A percentile compares a stretch with the other conserved stretches of the same genome.
Evolutionary conservation across 2,329 filamentous ascomycete species (phyloP).

Genomic region (Penicillium aurantiogriseum): DNA sequence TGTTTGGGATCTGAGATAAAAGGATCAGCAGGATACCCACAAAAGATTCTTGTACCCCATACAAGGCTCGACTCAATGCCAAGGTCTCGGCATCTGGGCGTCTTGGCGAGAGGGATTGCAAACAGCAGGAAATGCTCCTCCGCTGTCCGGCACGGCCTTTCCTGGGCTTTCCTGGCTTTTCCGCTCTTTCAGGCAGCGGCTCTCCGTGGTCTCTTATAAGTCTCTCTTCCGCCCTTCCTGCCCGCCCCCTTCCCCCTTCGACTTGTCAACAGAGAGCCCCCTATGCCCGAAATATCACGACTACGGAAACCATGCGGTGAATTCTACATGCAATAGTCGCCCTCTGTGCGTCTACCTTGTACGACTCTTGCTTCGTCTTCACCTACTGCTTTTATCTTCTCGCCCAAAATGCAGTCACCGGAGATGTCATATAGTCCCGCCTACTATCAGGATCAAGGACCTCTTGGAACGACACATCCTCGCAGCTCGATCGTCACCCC

Average conservation of each 20-base stretch:
- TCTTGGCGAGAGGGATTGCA: conserved; percentile 26
- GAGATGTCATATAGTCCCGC: conserved; percentile 40
- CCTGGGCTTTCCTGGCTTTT: conserved; percentile 23
- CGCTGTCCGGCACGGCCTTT: conserved; percentile 25
- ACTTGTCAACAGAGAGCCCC: conserved; percentile 9
- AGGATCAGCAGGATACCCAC: neutral
- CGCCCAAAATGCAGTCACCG: conserved; percentile 31
- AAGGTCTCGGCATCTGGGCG: conserved; percentile 36
- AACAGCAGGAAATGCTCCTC: conserved; percentile 24
- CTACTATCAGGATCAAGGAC: conserved; percentile 32
- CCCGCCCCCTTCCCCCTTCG: conserved; percentile 7
- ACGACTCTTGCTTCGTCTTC: conserved; percentile 15
- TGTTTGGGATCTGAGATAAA: neutral
- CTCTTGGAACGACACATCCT: conserved; percentile 25
- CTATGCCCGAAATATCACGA: conserved; percentile 4
- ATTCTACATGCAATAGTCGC: conserved; percentile 18
- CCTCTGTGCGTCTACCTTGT: conserved; percentile 22
- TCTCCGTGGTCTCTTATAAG: conserved; percentile 17
- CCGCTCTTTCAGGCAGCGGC: conserved; percentile 20
- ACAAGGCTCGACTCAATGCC: conserved; percentile 24
- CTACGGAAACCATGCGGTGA: conserved; percentile 23
- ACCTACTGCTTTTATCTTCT: conserved; percentile 11
- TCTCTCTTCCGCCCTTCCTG: conserved; percentile 12
- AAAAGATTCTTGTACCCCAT: neutral
- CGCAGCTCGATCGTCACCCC: conserved; percentile 20